Evolutionary conservation across 257 asterid species (phyloP).

Genomic region (Plantago major): DNA sequence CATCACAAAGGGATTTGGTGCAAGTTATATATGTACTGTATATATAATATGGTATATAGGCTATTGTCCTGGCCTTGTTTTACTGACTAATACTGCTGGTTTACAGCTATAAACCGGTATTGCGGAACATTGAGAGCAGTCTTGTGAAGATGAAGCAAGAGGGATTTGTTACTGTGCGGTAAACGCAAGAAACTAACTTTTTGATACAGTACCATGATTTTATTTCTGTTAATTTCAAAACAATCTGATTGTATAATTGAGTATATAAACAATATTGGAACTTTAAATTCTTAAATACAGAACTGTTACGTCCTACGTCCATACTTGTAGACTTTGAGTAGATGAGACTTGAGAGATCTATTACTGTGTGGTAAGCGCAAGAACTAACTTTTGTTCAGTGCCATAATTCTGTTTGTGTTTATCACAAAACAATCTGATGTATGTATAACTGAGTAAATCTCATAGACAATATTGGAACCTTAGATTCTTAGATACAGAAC

Average conservation of each 20-base stretch:
- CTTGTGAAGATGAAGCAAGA: constrained; percentile 7
- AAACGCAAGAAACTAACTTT: not conserved
- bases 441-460: no score
- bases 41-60: not conserved
- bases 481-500: no score
- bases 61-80: not conserved
- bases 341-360: not conserved
- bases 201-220: not conserved
- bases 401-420: no score
- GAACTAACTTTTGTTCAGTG: not conserved
- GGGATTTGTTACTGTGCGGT: constrained; percentile 1
- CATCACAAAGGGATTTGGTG: not conserved
- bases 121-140: constrained; percentile 9
- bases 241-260: no score
- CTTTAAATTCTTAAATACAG: no score
- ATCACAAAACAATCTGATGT: no score
- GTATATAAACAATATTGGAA: no score
- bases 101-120: not conserved
- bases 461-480: no score
- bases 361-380: not conserved
- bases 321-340: no score
- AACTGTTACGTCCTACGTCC: no score
- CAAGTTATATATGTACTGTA: no score
- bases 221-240: no score
- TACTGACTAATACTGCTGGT: not conserved